phyloP scores from a whole-genome alignment of 2,329 filamentous ascomycete species.

The Claviceps fusiformis region DNA sequence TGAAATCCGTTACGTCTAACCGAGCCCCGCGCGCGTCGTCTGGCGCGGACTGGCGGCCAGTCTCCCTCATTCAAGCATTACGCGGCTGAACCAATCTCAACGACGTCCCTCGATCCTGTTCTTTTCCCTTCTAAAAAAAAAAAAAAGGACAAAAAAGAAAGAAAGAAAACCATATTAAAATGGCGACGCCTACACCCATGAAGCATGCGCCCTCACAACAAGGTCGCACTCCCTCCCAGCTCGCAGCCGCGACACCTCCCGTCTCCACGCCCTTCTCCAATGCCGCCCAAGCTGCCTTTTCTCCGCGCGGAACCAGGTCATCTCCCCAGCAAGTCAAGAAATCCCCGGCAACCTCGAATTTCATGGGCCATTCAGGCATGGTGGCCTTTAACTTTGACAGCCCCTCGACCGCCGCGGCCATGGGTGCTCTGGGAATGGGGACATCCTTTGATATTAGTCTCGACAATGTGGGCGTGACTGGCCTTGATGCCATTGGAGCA shows the following conservation, averaged over 20 bases:
- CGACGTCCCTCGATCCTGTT: too few species aligned
- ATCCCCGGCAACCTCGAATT: constrained; percentile 41
- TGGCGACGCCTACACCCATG: constrained; percentile 38
- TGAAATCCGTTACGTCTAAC: neutral
- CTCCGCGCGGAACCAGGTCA: constrained; percentile 41
- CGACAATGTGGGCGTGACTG: constrained; percentile 35
- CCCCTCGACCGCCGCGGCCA: constrained; percentile 47
- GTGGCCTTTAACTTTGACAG: constrained; percentile 47
- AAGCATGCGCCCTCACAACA: constrained; percentile 31
- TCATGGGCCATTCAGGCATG: constrained; percentile 32
- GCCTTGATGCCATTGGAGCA: constrained; percentile 26
- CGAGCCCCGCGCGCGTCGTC: neutral
- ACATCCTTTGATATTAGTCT: constrained; percentile 37
- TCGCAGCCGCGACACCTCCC: constrained; percentile 46
- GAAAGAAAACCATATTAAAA: constrained; percentile 11
- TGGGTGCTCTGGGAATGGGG: constrained; percentile 41
- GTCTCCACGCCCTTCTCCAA: constrained; percentile 54
- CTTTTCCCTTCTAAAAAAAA: too few species aligned
- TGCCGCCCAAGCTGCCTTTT: constrained; percentile 42
- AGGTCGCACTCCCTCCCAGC: constrained; percentile 34
- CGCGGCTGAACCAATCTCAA: neutral
- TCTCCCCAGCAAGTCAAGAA: constrained; percentile 54
- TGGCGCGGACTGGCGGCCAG: neutral
- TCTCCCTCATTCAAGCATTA: neutral
- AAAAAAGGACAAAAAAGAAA: neutral